These are phyloP conservation scores for Aspergillus sp. DNA, from an alignment of 2,329 filamentous ascomycete genomes.

Conservation along the genomic window DNA sequence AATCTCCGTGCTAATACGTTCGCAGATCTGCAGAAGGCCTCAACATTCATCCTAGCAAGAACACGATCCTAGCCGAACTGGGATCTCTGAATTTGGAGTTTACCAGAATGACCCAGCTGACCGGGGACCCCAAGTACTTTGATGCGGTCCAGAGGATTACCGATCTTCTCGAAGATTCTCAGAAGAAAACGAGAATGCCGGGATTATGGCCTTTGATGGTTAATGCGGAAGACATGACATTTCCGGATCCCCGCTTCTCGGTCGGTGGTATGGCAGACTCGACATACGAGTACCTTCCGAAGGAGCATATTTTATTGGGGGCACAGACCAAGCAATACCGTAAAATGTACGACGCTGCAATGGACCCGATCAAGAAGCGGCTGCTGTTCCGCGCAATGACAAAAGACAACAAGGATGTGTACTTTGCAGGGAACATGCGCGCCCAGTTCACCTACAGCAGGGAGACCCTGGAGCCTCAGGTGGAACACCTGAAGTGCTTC, in stretches of 20 bases:
- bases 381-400: slow-evolving; percentile 47
- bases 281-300: slow-evolving; percentile 51
- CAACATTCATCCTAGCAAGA: slow-evolving; percentile 53
- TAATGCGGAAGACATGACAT: slow-evolving; percentile 50
- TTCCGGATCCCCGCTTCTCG: slow-evolving; percentile 36
- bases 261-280: slow-evolving; percentile 50
- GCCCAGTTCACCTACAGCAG: slow-evolving; percentile 16
- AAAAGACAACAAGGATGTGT: slow-evolving; percentile 37
- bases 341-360: slow-evolving; percentile 43
- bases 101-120: slow-evolving; percentile 82
- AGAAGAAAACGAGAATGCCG: slow-evolving; percentile 67
- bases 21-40: slow-evolving; percentile 29
- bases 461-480: slow-evolving; percentile 34
- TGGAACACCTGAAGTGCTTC: slow-evolving; percentile 61
- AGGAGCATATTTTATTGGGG: slow-evolving; percentile 47
- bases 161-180: slow-evolving; percentile 70
- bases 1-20: slow-evolving; percentile 5
- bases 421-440: slow-evolving; percentile 37
- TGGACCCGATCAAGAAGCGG: slow-evolving; percentile 39
- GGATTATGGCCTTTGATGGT: slow-evolving; percentile 79
- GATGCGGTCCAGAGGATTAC: slow-evolving; percentile 86
- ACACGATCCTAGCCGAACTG: slow-evolving; percentile 67
- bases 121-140: slow-evolving; percentile 77
- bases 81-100: slow-evolving; percentile 88
- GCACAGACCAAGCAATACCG: slow-evolving; percentile 41